A percentile compares a stretch with the other conserved stretches of the same genome.
phyloP scores from a whole-genome alignment of 805 yeast species.

The Kazachstania viticola region DNA sequence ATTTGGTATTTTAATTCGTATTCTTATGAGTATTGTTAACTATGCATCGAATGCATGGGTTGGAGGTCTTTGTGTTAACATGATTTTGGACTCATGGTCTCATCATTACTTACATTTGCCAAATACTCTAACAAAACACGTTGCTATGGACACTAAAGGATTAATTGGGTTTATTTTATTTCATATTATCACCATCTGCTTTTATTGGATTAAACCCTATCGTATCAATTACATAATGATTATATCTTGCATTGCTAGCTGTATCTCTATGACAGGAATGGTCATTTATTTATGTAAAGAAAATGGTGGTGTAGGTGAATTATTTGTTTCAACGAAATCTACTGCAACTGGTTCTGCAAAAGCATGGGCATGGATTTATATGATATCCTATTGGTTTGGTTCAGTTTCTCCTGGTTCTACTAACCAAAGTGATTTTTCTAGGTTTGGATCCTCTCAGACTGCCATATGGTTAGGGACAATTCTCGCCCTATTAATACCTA shows the following conservation, averaged over 20 bases:
- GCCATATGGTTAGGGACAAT: conserved; percentile 25
- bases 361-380: conserved; percentile 33
- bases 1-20: conserved; percentile 26
- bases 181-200: conserved; percentile 32
- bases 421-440: conserved; percentile 32
- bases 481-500: conserved; percentile 25
- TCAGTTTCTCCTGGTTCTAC: conserved; percentile 30
- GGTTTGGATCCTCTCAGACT: conserved; percentile 26
- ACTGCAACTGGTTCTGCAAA: conserved; percentile 26
- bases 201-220: conserved; percentile 34
- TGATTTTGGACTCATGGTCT: conserved; percentile 31
- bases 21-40: conserved; percentile 35
- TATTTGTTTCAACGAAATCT: conserved; percentile 19
- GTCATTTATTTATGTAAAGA: conserved; percentile 25
- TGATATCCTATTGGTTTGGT: conserved; percentile 32
- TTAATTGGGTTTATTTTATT: conserved; percentile 30
- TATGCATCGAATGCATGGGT: conserved; percentile 36
- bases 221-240: conserved; percentile 29
- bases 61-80: conserved; percentile 31
- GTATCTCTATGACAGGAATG: conserved; percentile 31
- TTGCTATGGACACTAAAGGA: conserved; percentile 27
- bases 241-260: conserved; percentile 27
- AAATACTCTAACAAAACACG: conserved; percentile 23
- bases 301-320: conserved; percentile 27
- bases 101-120: conserved; percentile 26